Percentiles rank a stretch among this genome's conserved stretches.
Conservation (phyloP, 495 filamentous ascomycete genomes). For the Cercophora samala region DNA sequence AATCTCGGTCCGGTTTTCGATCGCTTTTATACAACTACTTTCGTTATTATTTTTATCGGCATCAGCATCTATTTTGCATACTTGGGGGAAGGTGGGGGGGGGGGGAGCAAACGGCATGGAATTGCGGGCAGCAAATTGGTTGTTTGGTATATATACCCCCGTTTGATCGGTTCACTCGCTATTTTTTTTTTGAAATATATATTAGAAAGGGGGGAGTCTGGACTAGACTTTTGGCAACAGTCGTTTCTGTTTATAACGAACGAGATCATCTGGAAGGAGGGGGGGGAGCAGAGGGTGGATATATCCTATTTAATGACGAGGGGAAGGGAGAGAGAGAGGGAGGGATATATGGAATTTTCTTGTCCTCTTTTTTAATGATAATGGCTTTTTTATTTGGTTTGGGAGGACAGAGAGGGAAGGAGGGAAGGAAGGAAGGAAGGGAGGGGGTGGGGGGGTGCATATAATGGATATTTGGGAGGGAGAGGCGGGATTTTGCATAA, state of each 20-base stretch:
- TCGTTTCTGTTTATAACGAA: background rate
- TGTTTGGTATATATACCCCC: background rate
- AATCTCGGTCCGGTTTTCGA: background rate
- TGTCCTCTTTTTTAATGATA: slow-evolving; percentile 1
- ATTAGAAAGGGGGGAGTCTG: background rate
- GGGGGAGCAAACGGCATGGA: background rate
- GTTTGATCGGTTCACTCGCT: background rate
- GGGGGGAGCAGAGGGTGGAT: background rate
- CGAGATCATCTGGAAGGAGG: background rate
- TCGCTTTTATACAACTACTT: background rate
- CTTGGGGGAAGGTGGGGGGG: no score
- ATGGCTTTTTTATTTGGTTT: background rate
- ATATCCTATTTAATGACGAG: background rate
- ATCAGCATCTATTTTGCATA: background rate
- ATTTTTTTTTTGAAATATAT: background rate
- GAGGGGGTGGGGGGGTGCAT: background rate
- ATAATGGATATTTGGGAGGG: background rate
- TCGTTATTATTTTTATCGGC: background rate
- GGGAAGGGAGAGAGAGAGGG: background rate
- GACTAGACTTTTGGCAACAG: background rate
- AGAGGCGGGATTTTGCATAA: no score
- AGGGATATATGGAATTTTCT: background rate
- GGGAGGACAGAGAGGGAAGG: background rate
- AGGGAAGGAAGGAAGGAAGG: background rate
- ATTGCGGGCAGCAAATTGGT: no score